Percentiles rank a stretch among this genome's conserved stretches.
phyloP scores from a whole-genome alignment of 768 basidiomycete genomes.

The Hericium rajendrae region DNA sequence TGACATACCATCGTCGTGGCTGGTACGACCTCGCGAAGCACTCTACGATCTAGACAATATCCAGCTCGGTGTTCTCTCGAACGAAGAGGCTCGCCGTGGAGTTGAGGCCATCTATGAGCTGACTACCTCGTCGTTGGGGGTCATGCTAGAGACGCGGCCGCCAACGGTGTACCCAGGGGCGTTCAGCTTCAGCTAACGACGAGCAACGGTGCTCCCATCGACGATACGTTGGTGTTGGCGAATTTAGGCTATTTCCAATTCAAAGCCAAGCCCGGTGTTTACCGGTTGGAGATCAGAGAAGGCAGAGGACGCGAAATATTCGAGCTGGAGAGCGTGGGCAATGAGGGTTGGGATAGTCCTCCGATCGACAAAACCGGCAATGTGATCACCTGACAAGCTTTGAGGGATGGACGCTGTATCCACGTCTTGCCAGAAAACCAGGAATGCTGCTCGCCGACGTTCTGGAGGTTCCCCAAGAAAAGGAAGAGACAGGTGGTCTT shows the following conservation, averaged over 20 bases:
- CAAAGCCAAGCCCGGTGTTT: constrained; percentile 86
- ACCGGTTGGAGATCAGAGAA: constrained; percentile 69
- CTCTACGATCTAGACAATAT: constrained; percentile 95
- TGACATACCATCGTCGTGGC: constrained; percentile 88
- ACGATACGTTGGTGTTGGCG: constrained; percentile 87
- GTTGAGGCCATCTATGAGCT: constrained; percentile 78
- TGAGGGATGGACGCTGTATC: constrained; percentile 84
- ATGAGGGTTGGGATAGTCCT: constrained; percentile 81
- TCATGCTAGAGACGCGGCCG: constrained; percentile 69
- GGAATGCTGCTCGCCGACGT: constrained; percentile 85
- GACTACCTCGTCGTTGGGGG: constrained; percentile 92
- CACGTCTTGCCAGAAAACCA: constrained; percentile 53
- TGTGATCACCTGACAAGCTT: constrained; percentile 82
- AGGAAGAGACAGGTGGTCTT: constrained; percentile 23
- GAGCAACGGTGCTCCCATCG: constrained; percentile 37
- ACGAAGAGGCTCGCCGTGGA: constrained; percentile 39
- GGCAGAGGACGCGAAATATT: constrained; percentile 79
- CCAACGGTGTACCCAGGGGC: constrained; percentile 72
- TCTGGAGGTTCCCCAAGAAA: constrained; percentile 34
- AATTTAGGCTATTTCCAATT: constrained; percentile 97
- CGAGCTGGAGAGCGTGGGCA: constrained; percentile 76
- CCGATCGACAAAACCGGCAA: constrained; percentile 57
- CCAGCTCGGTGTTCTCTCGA: constrained; percentile 59
- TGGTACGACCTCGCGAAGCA: constrained; percentile 83
- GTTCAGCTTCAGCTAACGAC: constrained; percentile 76